phyloP scores from a whole-genome alignment of 441 rosid genomes.

The Syzygium syzygioides region DNA sequence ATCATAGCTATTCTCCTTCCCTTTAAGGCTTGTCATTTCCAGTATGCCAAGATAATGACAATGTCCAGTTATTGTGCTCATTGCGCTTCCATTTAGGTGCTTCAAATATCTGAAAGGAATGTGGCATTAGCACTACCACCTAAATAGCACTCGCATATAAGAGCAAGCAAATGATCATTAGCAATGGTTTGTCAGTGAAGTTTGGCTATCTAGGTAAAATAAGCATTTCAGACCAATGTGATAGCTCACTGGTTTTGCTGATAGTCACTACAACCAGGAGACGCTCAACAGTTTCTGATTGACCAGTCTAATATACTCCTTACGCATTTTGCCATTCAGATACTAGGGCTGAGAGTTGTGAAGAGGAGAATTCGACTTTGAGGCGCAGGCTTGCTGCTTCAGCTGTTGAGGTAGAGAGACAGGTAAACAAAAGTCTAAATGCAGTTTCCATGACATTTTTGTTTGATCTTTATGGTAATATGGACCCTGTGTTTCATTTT shows the following conservation, averaged over 20 bases:
- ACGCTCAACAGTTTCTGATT: background rate
- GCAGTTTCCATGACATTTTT: constrained; percentile 5
- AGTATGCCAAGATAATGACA: background rate
- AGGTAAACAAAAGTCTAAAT: constrained; percentile 40
- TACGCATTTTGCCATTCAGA: constrained; percentile 32
- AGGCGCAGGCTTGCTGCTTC: constrained; percentile 75
- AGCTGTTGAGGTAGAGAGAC: constrained; percentile 81
- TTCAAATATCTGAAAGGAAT: background rate
- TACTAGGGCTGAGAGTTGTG: constrained; percentile 63
- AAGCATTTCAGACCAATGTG: background rate
- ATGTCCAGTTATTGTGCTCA: background rate
- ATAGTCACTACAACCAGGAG: background rate
- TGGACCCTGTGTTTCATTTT: constrained; percentile 19
- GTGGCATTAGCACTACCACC: background rate
- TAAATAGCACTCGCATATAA: background rate
- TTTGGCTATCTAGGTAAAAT: background rate
- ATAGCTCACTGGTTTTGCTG: background rate
- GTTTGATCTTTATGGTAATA: background rate
- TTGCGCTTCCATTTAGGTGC: background rate
- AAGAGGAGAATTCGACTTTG: constrained; percentile 53
- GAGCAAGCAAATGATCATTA: background rate
- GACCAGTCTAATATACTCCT: background rate
- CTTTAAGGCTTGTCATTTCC: background rate
- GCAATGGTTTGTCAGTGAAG: background rate
- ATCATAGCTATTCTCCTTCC: background rate